Conservation (phyloP, 1,139 yeast genomes). For the Magnusiomyces ingens region DNA sequence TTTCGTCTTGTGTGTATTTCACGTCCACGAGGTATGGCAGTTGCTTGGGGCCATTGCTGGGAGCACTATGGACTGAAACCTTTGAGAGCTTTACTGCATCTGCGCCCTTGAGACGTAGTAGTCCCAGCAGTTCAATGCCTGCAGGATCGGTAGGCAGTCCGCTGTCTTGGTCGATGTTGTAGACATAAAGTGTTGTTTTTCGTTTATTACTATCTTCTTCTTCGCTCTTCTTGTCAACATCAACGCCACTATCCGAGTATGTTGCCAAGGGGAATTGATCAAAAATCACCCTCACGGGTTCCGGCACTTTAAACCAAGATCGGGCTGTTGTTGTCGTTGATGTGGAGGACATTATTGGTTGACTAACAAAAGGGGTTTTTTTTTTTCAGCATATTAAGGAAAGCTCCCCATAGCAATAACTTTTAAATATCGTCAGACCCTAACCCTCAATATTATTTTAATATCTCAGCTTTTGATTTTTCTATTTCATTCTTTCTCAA, state of each 20-base stretch:
- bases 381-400: not conserved
- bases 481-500: not conserved
- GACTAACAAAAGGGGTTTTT: not conserved
- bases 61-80: constrained; percentile 18
- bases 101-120: constrained; percentile 16
- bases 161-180: constrained; percentile 18
- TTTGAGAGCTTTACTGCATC: constrained; percentile 1
- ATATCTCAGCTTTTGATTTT: not conserved
- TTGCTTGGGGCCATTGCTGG: constrained; percentile 13
- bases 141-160: constrained; percentile 27
- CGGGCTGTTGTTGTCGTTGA: constrained; percentile 3
- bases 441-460: not conserved
- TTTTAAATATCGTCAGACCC: no score
- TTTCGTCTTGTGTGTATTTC: not conserved
- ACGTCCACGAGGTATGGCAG: constrained; percentile 22
- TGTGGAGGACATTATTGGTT: not conserved
- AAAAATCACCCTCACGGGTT: constrained; percentile 39
- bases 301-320: constrained; percentile 37
- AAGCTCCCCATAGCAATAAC: no score
- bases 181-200: constrained; percentile 22
- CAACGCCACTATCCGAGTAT: constrained; percentile 30
- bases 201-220: not conserved
- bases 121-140: constrained; percentile 25
- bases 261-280: constrained; percentile 44
- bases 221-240: not conserved